Conservation (phyloP, 768 basidiomycete genomes). For the Mycena chlorophos region DNA sequence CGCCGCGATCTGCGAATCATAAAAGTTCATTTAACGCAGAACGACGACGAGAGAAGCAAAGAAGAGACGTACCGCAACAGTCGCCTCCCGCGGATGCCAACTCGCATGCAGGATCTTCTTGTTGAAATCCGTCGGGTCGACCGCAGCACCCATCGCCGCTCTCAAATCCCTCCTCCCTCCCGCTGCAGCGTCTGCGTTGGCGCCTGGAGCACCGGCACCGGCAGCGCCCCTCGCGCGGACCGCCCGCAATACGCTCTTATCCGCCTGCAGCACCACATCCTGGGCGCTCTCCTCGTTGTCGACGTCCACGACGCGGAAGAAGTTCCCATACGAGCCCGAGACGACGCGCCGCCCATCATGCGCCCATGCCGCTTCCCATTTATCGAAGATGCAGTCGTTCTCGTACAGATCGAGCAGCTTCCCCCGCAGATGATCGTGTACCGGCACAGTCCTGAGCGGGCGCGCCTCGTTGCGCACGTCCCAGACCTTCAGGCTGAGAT, state of each 20-base stretch:
- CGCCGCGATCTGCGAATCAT: slow-evolving; percentile 86
- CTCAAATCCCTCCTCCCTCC: slow-evolving; percentile 63
- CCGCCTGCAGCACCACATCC: slow-evolving; percentile 94
- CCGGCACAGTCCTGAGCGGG: slow-evolving; percentile 94
- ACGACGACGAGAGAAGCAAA: not conserved
- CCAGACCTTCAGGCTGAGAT: slow-evolving; percentile 98
- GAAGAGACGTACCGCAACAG: slow-evolving; percentile 77
- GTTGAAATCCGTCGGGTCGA: slow-evolving; percentile 86
- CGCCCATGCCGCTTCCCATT: slow-evolving; percentile 99
- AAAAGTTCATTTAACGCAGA: slow-evolving; percentile 2
- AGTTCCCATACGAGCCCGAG: slow-evolving; percentile 99
- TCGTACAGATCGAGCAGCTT: slow-evolving; percentile 99
- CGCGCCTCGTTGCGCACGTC: slow-evolving; percentile 98
- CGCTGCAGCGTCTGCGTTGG: too few species aligned
- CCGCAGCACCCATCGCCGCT: slow-evolving; percentile 87
- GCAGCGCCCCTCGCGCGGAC: slow-evolving; percentile 99
- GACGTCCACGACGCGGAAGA: slow-evolving; percentile 98
- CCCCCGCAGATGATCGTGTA: slow-evolving; percentile 94
- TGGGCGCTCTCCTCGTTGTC: slow-evolving; percentile 55
- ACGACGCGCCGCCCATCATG: slow-evolving; percentile 87
- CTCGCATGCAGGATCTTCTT: slow-evolving; percentile 96
- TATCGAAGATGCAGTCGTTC: slow-evolving; percentile 99
- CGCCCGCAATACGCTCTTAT: slow-evolving; percentile 99
- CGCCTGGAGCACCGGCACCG: too few species aligned
- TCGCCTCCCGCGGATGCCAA: slow-evolving; percentile 98